phyloP scores from a whole-genome alignment of 495 filamentous ascomycete species.

The Penicillium dipodomyicola region DNA sequence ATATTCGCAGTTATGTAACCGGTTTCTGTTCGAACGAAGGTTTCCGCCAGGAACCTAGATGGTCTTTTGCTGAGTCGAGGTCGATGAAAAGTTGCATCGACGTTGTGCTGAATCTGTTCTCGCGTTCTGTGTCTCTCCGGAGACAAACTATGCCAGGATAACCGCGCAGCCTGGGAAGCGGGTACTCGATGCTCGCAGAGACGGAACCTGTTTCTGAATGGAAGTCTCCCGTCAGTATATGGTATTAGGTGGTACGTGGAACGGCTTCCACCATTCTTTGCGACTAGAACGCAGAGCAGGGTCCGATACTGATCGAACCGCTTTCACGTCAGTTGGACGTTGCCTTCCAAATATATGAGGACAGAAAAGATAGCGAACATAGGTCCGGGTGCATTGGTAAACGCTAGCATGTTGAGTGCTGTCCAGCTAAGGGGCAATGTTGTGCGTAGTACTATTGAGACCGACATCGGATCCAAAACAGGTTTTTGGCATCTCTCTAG shows the following conservation, averaged over 20 bases:
- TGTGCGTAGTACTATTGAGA: not conserved
- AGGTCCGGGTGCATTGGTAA: not conserved
- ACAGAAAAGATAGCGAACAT: not conserved
- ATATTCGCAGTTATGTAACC: not conserved
- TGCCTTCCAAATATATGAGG: not conserved
- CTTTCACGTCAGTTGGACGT: not conserved
- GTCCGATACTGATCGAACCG: not conserved
- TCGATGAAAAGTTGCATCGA: not conserved
- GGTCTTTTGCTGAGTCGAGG: slow-evolving; percentile 1
- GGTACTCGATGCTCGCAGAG: not conserved
- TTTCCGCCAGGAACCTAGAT: not conserved
- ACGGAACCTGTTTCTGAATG: not conserved
- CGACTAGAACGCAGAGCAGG: not conserved
- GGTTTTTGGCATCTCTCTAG: slow-evolving; percentile 2
- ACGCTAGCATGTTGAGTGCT: not conserved
- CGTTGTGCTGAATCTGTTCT: not conserved
- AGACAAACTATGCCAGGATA: not conserved
- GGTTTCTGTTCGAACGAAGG: not conserved
- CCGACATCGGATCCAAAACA: slow-evolving; percentile 3
- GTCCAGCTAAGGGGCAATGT: not conserved
- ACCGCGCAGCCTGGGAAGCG: not conserved
- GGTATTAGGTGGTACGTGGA: not conserved
- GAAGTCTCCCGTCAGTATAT: not conserved
- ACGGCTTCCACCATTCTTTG: not conserved
- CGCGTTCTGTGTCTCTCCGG: not conserved